Conservation (phyloP, 352 stramenopile species). For the Globisporangium radiosum region DNA sequence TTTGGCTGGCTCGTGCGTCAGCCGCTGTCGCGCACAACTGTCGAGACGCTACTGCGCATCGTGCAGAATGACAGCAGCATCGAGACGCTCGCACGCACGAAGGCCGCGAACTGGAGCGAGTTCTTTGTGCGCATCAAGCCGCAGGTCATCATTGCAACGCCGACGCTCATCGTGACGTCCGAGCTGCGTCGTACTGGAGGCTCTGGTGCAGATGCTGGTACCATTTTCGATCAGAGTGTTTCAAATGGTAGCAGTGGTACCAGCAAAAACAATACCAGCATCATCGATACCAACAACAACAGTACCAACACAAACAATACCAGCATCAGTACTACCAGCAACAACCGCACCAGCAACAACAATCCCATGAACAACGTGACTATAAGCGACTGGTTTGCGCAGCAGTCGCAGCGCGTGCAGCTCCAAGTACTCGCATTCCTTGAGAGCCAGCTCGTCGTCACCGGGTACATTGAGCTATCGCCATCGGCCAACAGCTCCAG, state of each 20-base stretch:
- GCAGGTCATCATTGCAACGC: slow-evolving; percentile 9
- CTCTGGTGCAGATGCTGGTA: too few species aligned
- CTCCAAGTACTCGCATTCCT: slow-evolving; percentile 11
- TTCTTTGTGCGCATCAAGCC: slow-evolving; percentile 1
- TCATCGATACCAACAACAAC: too few species aligned
- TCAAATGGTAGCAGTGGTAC: background rate
- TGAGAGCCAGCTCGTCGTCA: slow-evolving; percentile 1
- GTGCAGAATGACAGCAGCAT: slow-evolving; percentile 11
- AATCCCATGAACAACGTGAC: background rate
- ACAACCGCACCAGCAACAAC: background rate
- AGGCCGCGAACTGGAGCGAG: background rate
- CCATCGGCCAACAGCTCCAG: background rate
- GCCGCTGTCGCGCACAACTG: background rate
- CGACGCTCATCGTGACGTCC: slow-evolving; percentile 9
- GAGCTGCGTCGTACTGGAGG: background rate
- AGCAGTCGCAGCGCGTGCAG: background rate
- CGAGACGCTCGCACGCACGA: slow-evolving; percentile 6
- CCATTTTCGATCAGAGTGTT: too few species aligned
- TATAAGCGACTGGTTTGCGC: slow-evolving; percentile 5
- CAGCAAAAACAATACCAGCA: background rate
- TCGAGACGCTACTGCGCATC: slow-evolving; percentile 7
- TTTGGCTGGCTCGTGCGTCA: slow-evolving; percentile 13
- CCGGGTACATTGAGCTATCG: slow-evolving; percentile 1
- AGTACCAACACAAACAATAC: background rate
- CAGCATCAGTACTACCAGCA: background rate